Conservation (phyloP, 257 asterid genomes). For the Dorcoceras hygrometricum region DNA sequence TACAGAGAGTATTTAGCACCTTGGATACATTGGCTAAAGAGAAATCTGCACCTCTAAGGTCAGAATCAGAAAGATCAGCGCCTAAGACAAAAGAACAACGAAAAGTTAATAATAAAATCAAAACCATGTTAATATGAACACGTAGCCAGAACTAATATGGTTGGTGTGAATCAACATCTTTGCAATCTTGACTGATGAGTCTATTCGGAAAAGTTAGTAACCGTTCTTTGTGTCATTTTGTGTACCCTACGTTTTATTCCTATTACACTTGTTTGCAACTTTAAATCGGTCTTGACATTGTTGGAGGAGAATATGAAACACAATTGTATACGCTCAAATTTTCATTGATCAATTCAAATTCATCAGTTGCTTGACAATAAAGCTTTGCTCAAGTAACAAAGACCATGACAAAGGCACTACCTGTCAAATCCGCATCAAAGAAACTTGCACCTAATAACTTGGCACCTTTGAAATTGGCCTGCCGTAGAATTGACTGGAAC, state of each 20-base stretch:
- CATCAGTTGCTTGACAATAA: background rate
- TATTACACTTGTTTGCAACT: background rate
- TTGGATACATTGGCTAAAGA: slow-evolving; percentile 87
- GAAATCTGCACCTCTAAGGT: slow-evolving; percentile 95
- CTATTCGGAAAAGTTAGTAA: background rate
- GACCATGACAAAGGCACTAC: slow-evolving; percentile 27
- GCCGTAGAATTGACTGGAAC: slow-evolving; percentile 85
- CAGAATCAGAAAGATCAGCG: slow-evolving; percentile 94
- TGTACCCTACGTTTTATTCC: background rate
- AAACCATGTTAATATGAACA: background rate
- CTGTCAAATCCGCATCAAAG: slow-evolving; percentile 98
- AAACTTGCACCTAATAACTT: slow-evolving; percentile 90
- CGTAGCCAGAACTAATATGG: background rate
- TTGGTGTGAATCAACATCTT: background rate
- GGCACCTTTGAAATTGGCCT: slow-evolving; percentile 93
- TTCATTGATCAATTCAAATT: background rate
- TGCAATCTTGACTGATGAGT: background rate
- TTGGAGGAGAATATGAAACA: background rate
- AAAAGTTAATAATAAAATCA: background rate
- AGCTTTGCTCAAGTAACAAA: background rate
- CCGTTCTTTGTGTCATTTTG: background rate
- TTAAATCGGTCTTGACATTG: background rate
- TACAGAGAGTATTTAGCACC: slow-evolving; percentile 38
- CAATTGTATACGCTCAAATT: background rate
- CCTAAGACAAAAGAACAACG: slow-evolving; percentile 42